phyloP scores from a whole-genome alignment of 192 early-diverging fungal genomes.

The Gaertneriomyces semiglobifer region DNA sequence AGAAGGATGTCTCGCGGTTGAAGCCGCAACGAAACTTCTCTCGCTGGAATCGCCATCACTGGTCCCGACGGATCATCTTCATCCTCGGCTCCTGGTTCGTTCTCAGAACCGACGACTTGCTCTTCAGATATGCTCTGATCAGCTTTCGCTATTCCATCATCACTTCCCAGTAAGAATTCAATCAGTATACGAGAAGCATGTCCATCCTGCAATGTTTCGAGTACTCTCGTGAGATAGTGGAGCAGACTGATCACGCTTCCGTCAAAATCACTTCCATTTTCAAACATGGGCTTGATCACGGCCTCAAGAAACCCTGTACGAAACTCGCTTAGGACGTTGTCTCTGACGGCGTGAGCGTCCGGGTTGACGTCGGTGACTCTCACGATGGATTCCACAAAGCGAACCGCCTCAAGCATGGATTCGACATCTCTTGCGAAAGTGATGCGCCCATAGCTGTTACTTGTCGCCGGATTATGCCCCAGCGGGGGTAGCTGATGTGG shows the following conservation, averaged over 20 bases:
- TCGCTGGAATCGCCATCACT: neutral
- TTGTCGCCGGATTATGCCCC: slow-evolving; percentile 25
- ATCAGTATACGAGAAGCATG: slow-evolving; percentile 65
- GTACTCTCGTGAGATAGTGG: slow-evolving; percentile 81
- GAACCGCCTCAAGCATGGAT: slow-evolving; percentile 61
- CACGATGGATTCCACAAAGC: slow-evolving; percentile 73
- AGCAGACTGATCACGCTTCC: slow-evolving; percentile 85
- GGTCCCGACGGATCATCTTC: slow-evolving; percentile 2
- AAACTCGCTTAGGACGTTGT: slow-evolving; percentile 62
- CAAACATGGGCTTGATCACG: slow-evolving; percentile 80
- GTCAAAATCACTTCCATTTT: slow-evolving; percentile 87
- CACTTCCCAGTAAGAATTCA: slow-evolving; percentile 73
- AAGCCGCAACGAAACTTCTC: slow-evolving; percentile 18
- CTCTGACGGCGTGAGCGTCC: slow-evolving; percentile 43
- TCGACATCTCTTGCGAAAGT: slow-evolving; percentile 68
- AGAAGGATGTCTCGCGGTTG: slow-evolving; percentile 65
- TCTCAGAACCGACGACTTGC: slow-evolving; percentile 19
- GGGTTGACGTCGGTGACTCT: slow-evolving; percentile 28
- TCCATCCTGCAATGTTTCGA: slow-evolving; percentile 64
- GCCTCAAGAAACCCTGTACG: slow-evolving; percentile 77
- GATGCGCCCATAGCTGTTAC: slow-evolving; percentile 39
- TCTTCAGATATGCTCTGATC: slow-evolving; percentile 23
- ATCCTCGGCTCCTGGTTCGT: slow-evolving; percentile 20
- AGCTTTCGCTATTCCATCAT: slow-evolving; percentile 34
- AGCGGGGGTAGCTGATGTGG: slow-evolving; percentile 52